Conservation (phyloP, 208 protist species). For the Trypanosomatidae sp. region DNA sequence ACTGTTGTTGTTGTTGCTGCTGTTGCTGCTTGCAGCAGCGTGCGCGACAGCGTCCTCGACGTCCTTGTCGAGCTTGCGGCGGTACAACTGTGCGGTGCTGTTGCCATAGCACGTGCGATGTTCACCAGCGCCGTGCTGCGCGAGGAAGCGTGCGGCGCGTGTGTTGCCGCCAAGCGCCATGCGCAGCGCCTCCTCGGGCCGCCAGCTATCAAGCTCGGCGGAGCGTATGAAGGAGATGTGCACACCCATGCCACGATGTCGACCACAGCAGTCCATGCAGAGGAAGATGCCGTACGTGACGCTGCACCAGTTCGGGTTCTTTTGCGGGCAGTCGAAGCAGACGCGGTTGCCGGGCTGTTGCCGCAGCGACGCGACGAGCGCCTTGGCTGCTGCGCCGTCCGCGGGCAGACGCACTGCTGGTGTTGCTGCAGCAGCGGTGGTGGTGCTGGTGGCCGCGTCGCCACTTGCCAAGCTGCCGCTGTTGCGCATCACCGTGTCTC, state of each 20-base stretch:
- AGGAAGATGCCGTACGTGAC: constrained; percentile 94
- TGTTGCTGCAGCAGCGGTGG: neutral
- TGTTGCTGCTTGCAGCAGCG: too few species aligned
- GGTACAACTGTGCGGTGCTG: constrained; percentile 43
- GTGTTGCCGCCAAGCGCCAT: constrained; percentile 89
- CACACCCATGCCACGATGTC: constrained; percentile 91
- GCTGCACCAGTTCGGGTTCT: constrained; percentile 94
- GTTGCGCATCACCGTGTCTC: too few species aligned
- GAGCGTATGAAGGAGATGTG: constrained; percentile 95
- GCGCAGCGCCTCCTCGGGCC: constrained; percentile 52
- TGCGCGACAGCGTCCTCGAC: constrained; percentile 18
- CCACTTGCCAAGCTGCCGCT: too few species aligned
- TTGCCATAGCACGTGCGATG: constrained; percentile 54
- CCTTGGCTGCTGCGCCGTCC: constrained; percentile 66
- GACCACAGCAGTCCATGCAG: constrained; percentile 94
- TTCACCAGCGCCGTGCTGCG: constrained; percentile 67
- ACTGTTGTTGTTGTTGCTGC: too few species aligned
- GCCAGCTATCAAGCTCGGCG: constrained; percentile 85
- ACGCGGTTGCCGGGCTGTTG: constrained; percentile 67
- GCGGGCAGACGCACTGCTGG: constrained; percentile 13
- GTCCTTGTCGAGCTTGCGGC: constrained; percentile 45
- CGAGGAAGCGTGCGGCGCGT: constrained; percentile 57
- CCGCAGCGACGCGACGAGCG: constrained; percentile 37
- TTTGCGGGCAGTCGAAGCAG: constrained; percentile 95
- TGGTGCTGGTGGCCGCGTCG: too few species aligned